Evolutionary conservation across 495 filamentous ascomycete species (phyloP).

Genomic region (Ramalina intermedia): DNA sequence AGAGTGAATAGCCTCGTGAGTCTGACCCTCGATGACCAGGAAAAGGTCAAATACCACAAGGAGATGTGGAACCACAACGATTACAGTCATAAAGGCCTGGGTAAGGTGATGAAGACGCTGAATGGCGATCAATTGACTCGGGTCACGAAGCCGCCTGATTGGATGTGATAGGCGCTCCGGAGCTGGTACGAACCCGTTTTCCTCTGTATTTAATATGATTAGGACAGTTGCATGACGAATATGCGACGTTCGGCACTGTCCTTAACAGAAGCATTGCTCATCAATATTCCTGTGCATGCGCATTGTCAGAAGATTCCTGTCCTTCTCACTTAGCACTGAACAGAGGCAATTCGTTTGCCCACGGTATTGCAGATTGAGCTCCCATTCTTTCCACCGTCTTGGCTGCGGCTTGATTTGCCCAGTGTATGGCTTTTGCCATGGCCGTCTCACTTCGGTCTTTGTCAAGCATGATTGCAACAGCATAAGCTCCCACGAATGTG

Average conservation of each 20-base stretch:
- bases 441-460: constrained; percentile 30
- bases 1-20: constrained; percentile 27
- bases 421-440: constrained; percentile 47
- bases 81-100: constrained; percentile 34
- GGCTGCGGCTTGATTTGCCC: constrained; percentile 61
- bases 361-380: constrained; percentile 82
- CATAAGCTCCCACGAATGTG: constrained; percentile 84
- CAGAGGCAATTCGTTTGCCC: constrained; percentile 47
- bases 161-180: constrained; percentile 3
- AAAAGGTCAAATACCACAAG: constrained; percentile 35
- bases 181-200: no score
- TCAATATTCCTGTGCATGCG: no score
- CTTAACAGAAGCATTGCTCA: no score
- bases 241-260: no score
- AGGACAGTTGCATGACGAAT: no score
- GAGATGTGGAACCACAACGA: constrained; percentile 40
- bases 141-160: constrained; percentile 22
- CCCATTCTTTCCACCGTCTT: constrained; percentile 63
- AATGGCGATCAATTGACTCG: constrained; percentile 33
- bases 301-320: no score
- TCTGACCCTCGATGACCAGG: constrained; percentile 26
- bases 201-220: no score
- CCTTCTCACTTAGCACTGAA: no score
- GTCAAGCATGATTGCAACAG: constrained; percentile 40
- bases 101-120: constrained; percentile 31